These are phyloP conservation scores for Hyphodiscus hymeniophilus DNA, from an alignment of 495 filamentous ascomycete species.

Conservation along the genomic window DNA sequence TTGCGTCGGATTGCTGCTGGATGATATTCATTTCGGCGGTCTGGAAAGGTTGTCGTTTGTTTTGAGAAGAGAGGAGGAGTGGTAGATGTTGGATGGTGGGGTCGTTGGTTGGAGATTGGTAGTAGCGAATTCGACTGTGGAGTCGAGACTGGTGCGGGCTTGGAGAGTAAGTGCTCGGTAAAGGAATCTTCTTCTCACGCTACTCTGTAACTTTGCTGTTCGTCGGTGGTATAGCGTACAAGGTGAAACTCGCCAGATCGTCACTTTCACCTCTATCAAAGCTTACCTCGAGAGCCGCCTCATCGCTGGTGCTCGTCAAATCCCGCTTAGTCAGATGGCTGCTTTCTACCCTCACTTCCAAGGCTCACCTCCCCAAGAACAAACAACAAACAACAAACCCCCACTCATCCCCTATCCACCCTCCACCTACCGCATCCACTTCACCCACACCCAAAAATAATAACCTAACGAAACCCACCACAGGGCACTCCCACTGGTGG, in stretches of 20 bases:
- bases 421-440: neutral
- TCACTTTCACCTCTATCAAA: neutral
- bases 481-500: too few species aligned
- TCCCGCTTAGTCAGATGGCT: neutral
- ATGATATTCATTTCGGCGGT: constrained; percentile 43
- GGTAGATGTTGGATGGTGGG: too few species aligned
- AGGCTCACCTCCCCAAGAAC: neutral
- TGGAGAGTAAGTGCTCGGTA: too few species aligned
- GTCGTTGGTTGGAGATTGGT: too few species aligned
- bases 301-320: neutral
- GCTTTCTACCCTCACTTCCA: neutral
- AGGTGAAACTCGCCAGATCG: too few species aligned
- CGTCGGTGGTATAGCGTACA: neutral
- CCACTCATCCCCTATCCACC: neutral
- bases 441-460: neutral
- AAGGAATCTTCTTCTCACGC: too few species aligned
- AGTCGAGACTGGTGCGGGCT: neutral
- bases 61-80: neutral
- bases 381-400: neutral
- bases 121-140: too few species aligned
- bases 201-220: neutral
- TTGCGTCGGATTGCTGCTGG: constrained; percentile 42
- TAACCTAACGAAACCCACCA: too few species aligned
- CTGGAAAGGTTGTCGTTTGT: neutral
- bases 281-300: neutral